A percentile compares a stretch with the other conserved stretches of the same genome.
Evolutionary conservation across 495 filamentous ascomycete genomes (phyloP).

Genomic region (Podospora didyma): DNA sequence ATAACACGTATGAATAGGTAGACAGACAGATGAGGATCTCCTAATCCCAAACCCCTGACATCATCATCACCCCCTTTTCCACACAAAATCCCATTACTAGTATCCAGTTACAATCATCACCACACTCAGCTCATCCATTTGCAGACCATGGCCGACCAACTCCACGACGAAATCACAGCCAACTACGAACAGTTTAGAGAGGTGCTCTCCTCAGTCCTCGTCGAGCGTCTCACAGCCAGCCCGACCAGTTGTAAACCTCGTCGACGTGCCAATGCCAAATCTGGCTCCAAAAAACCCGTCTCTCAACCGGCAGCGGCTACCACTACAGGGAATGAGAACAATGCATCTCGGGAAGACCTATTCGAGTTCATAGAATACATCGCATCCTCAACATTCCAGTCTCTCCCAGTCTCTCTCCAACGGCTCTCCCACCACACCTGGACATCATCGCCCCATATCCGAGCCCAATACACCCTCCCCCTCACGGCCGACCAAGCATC

Average conservation of each 20-base stretch:
- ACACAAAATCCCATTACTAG: not conserved
- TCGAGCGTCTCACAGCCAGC: conserved; percentile 45
- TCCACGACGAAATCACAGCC: conserved; percentile 1
- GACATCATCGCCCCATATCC: conserved; percentile 44
- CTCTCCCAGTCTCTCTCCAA: conserved; percentile 57
- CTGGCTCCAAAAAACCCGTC: conserved; percentile 12
- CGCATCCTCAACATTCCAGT: conserved; percentile 60
- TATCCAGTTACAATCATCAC: not conserved
- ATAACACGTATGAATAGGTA: too few species aligned
- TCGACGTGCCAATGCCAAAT: conserved; percentile 13
- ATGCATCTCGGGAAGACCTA: conserved; percentile 49
- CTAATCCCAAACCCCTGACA: too few species aligned
- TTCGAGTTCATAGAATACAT: conserved; percentile 76
- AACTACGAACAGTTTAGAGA: conserved; percentile 73
- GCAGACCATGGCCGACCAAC: not conserved
- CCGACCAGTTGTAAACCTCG: conserved; percentile 13
- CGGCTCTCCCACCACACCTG: conserved; percentile 55
- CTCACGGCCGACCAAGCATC: conserved; percentile 31
- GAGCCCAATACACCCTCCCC: conserved; percentile 45
- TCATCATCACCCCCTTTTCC: too few species aligned
- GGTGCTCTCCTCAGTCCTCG: conserved; percentile 45
- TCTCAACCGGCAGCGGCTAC: conserved; percentile 10
- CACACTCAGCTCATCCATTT: not conserved
- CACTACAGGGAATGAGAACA: conserved; percentile 32
- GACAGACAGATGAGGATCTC: too few species aligned